These are phyloP conservation scores for Gypsophila paniculata DNA, from an alignment of 179 eudicot genomes.

Conservation along the genomic window DNA sequence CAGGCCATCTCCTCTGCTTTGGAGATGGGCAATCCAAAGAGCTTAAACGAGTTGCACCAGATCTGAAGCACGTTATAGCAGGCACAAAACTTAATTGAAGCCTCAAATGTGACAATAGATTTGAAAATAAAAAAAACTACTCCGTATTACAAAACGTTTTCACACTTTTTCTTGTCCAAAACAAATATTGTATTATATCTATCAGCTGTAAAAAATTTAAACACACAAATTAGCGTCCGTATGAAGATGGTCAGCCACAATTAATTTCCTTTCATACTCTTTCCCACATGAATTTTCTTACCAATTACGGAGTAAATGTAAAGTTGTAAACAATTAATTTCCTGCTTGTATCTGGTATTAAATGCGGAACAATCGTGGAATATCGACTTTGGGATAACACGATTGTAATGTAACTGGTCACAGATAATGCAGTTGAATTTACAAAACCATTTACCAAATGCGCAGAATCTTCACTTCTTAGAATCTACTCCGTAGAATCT, in stretches of 20 bases:
- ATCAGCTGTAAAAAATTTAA: too few relatives aligned
- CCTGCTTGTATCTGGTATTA: too few relatives aligned
- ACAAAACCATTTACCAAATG: too few relatives aligned
- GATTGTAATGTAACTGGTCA: too few relatives aligned
- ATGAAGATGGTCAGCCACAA: neutral
- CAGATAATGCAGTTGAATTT: too few relatives aligned
- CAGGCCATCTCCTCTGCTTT: conserved; percentile 95
- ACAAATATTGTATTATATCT: neutral
- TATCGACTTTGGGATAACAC: too few relatives aligned
- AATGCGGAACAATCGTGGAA: too few relatives aligned
- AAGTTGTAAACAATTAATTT: too few relatives aligned
- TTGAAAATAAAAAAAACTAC: neutral
- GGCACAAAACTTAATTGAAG: conserved; percentile 21
- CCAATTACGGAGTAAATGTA: too few relatives aligned
- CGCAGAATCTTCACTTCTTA: too few relatives aligned
- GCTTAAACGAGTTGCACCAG: conserved; percentile 68
- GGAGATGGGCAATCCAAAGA: conserved; percentile 61
- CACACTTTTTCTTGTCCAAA: neutral
- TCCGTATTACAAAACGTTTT: conserved; percentile 1
- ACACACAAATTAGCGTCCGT: neutral
- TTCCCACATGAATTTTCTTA: neutral
- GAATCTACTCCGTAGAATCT: too few relatives aligned
- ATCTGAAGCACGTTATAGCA: conserved; percentile 43
- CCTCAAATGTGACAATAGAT: neutral
- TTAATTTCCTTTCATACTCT: neutral